Base-by-base conservation (phyloP, 441 rosid species). In the Populus trichocarpa region DNA sequence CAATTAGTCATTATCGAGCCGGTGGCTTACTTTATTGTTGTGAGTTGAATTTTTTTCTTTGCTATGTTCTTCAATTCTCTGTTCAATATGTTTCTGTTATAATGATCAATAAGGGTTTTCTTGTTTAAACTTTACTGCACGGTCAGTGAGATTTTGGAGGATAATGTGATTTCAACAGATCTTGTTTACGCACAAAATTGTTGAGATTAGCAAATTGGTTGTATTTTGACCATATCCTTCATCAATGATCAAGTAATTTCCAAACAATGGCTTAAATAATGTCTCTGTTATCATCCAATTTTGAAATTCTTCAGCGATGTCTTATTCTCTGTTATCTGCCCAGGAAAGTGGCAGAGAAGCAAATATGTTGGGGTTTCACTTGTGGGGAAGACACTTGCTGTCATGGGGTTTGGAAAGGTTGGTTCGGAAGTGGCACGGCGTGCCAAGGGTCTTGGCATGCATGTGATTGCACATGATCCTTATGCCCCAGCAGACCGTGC, bases 381-480 rank as follows among this genome's bases (percentile, higher is more conserved):
- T 40, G 97, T 96, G 14, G 98, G 97, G 12, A 93, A 96, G 81
- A 96, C 97, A 6, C 89, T 96, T 79, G 97, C 91, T 10, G 90
- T 96, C 14, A 69, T 92, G 85, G 98, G 99, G 32, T 96, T 96
- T 20, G 98, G 99, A 6, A 92, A 96, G 86, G 99, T 96, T 61
- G 99, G 99, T 40, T 88, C 95, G 2, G 97, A 96, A 83, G 98
- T 96, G 67, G 94, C 97, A 71, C 80, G 98, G n/a, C 91, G 98
- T n/a, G 98, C 95, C 38, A 96, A 91, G 84, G 98, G 97, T 8
- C 93, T 96, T 28, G 97, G 98, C 7, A 93, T 96, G 99, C 88
- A 90, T 64, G 97, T 96, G 73, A 87, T 93, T 70, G 94, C 99
- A 36, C 92, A 93, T 70, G 99, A 96, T 83, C 99, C 98, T 2